Conservation (phyloP, 768 basidiomycete species). For the Pleurotus sapidus region DNA sequence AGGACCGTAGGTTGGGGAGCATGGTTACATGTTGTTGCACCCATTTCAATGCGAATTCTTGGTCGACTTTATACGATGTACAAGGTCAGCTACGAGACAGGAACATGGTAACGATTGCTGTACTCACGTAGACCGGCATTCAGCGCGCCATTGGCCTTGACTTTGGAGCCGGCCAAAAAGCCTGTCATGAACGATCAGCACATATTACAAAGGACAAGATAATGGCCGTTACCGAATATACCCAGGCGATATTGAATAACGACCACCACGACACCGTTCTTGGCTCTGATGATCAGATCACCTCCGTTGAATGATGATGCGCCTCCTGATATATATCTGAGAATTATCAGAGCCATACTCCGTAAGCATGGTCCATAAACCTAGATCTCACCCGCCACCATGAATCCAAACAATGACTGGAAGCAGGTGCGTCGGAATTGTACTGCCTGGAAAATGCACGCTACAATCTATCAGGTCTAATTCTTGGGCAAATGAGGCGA, state of each 20-base stretch:
- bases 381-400: constrained; percentile 3
- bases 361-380: too few species aligned
- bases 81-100: too few species aligned
- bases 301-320: neutral
- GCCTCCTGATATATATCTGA: neutral
- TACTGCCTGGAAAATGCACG: constrained; percentile 32
- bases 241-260: constrained; percentile 4
- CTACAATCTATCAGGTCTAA: constrained; percentile 3
- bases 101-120: neutral
- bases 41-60: constrained; percentile 29
- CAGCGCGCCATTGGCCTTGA: constrained; percentile 26
- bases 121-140: constrained; percentile 30
- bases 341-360: too few species aligned
- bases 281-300: neutral
- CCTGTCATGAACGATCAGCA: constrained; percentile 13
- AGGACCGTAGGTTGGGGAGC: neutral
- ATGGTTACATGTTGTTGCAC: constrained; percentile 29
- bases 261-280: neutral
- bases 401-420: constrained; percentile 10
- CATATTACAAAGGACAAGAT: neutral
- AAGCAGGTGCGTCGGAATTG: constrained; percentile 18
- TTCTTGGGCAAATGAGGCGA: neutral
- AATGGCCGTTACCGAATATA: neutral
- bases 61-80: constrained; percentile 30
- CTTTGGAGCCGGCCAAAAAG: constrained; percentile 27